phyloP scores from a whole-genome alignment of 495 filamentous ascomycete species.

The Xylaria venustula region DNA sequence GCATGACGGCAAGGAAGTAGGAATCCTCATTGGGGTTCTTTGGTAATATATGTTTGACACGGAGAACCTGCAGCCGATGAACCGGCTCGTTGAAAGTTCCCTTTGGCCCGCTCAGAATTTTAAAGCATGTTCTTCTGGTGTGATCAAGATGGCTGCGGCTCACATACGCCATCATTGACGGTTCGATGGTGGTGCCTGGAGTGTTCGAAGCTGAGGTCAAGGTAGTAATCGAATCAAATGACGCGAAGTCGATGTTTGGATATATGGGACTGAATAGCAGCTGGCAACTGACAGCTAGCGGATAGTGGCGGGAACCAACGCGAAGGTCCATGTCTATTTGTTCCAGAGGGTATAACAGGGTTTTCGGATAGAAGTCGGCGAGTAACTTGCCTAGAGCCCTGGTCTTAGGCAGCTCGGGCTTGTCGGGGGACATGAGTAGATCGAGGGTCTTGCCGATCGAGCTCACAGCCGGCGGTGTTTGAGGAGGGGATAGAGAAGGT shows the following conservation, averaged over 20 bases:
- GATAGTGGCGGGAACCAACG: constrained; percentile 33
- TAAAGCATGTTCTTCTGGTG: constrained; percentile 34
- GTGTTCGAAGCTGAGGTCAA: constrained; percentile 7
- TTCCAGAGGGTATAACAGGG: constrained; percentile 23
- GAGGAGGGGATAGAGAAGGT: background rate
- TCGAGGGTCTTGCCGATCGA: constrained; percentile 31
- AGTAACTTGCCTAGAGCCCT: constrained; percentile 35
- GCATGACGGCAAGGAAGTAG: constrained; percentile 39
- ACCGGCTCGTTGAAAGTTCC: constrained; percentile 34
- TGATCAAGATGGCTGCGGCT: constrained; percentile 32
- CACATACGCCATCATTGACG: constrained; percentile 43
- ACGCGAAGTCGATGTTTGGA: constrained; percentile 13
- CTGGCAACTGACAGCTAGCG: constrained; percentile 31
- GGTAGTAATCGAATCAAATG: constrained; percentile 39
- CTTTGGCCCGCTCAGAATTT: constrained; percentile 25
- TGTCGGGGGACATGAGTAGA: constrained; percentile 25
- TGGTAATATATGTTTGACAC: constrained; percentile 38
- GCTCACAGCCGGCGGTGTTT: constrained; percentile 14
- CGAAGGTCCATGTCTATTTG: constrained; percentile 34
- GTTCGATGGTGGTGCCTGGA: constrained; percentile 3
- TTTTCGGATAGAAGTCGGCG: constrained; percentile 33
- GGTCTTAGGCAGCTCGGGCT: constrained; percentile 20
- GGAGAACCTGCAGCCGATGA: constrained; percentile 32
- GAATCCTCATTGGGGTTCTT: constrained; percentile 41
- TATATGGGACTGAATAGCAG: constrained; percentile 35